Evolutionary conservation across 371 early-diverging fungal genomes (phyloP).

Genomic region (Actinomucor elegans): DNA sequence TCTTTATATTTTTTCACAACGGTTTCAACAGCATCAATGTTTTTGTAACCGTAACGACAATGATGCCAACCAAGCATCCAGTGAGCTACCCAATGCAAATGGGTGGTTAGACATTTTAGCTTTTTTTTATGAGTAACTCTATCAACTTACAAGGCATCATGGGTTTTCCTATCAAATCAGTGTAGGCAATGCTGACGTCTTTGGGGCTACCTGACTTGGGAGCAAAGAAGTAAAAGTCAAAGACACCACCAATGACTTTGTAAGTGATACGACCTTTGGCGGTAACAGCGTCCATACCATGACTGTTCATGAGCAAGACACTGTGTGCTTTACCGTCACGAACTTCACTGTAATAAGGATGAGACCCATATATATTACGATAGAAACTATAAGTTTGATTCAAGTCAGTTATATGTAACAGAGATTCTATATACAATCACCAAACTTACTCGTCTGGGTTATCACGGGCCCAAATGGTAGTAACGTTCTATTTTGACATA

Average conservation of each 20-base stretch:
- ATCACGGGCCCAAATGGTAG: slow-evolving; percentile 61
- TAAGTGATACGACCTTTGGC: slow-evolving; percentile 56
- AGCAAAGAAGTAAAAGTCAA: slow-evolving; percentile 64
- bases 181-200: slow-evolving; percentile 65
- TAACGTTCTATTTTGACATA: slow-evolving; percentile 34
- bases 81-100: too few species aligned
- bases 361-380: slow-evolving; percentile 71
- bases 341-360: slow-evolving; percentile 72
- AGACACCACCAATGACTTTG: slow-evolving; percentile 66
- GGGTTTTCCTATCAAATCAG: slow-evolving; percentile 68
- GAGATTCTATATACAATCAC: too few species aligned
- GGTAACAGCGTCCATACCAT: slow-evolving; percentile 78
- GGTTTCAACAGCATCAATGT: slow-evolving; percentile 53
- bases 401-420: too few species aligned
- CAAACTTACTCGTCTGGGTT: slow-evolving; percentile 42
- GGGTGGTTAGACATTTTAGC: too few species aligned
- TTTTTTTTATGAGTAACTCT: too few species aligned
- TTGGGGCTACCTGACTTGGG: slow-evolving; percentile 51
- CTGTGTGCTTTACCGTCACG: slow-evolving; percentile 63
- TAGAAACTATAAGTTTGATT: slow-evolving; percentile 26
- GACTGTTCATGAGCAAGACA: slow-evolving; percentile 56
- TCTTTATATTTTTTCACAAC: slow-evolving; percentile 55
- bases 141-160: too few species aligned
- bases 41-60: slow-evolving; percentile 72
- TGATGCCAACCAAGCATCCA: slow-evolving; percentile 74